Conservation (phyloP, 192 early-diverging fungal genomes). For the Entomortierella beljakovae region DNA sequence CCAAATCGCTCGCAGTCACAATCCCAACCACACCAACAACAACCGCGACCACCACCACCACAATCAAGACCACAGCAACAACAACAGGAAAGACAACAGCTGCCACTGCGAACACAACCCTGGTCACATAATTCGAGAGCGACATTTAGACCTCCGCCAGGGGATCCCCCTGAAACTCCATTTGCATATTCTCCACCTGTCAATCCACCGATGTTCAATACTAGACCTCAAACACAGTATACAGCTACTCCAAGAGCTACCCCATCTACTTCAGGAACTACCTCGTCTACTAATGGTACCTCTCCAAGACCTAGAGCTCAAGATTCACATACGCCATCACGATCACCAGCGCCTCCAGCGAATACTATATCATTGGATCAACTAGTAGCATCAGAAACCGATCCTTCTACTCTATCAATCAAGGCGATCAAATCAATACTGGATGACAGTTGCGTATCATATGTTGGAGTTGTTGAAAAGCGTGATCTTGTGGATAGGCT, state of each 20-base stretch:
- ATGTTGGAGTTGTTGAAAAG: constrained; percentile 78
- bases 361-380: constrained; percentile 20
- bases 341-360: not conserved
- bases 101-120: not conserved
- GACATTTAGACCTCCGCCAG: not conserved
- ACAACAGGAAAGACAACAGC: not conserved
- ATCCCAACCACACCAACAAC: constrained; percentile 22
- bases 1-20: constrained; percentile 24
- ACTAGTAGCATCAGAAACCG: constrained; percentile 58
- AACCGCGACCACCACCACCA: constrained; percentile 9
- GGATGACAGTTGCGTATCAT: constrained; percentile 71
- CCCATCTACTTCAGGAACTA: no score
- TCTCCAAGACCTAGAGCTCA: not conserved
- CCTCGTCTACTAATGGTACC: not conserved
- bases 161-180: not conserved
- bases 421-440: constrained; percentile 78
- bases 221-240: no score
- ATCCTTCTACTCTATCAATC: constrained; percentile 69
- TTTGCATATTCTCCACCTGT: not conserved
- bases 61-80: constrained; percentile 1
- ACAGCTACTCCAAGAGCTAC: no score
- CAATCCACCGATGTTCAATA: no score
- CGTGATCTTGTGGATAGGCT: constrained; percentile 77
- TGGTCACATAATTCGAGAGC: no score
- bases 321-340: constrained; percentile 1